Evolutionary conservation across 164 flowering plant genomes (phyloP).

Genomic region (Aristolochia fimbriata): DNA sequence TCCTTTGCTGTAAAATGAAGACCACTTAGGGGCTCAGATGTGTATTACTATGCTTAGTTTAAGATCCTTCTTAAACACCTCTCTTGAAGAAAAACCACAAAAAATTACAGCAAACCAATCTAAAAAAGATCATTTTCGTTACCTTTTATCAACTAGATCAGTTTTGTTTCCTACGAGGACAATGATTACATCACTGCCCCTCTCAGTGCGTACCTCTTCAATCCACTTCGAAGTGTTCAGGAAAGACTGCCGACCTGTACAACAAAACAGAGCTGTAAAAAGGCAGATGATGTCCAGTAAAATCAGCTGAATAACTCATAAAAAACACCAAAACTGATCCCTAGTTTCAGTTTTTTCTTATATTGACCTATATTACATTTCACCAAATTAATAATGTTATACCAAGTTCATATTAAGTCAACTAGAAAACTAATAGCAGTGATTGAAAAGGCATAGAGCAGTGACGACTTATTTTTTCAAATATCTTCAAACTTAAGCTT

Average conservation of each 20-base stretch:
- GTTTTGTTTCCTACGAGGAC: conserved; percentile 93
- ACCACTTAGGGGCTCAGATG: too few species aligned
- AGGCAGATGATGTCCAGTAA: background rate
- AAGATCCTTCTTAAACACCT: too few species aligned
- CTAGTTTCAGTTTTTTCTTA: background rate
- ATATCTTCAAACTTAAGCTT: background rate
- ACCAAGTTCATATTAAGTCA: too few species aligned
- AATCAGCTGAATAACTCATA: background rate
- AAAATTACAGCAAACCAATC: too few species aligned
- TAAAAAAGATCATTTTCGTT: background rate
- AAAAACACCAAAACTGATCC: background rate
- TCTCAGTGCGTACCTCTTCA: conserved; percentile 84
- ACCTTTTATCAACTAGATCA: conserved; percentile 94
- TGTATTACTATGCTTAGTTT: too few species aligned
- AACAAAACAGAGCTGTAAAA: background rate
- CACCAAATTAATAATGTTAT: background rate
- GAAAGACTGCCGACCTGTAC: conserved; percentile 36
- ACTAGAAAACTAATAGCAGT: too few species aligned
- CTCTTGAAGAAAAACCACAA: too few species aligned
- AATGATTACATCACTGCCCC: conserved; percentile 86
- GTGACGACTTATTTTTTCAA: too few species aligned
- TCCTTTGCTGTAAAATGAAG: too few species aligned
- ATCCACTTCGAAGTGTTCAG: conserved; percentile 77
- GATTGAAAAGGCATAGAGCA: too few species aligned
- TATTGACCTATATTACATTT: background rate